Evolutionary conservation across 2,329 filamentous ascomycete species (phyloP), one percentile per base, ranked within the genome.

Genomic region (Triangularia verruculosa): DNA sequence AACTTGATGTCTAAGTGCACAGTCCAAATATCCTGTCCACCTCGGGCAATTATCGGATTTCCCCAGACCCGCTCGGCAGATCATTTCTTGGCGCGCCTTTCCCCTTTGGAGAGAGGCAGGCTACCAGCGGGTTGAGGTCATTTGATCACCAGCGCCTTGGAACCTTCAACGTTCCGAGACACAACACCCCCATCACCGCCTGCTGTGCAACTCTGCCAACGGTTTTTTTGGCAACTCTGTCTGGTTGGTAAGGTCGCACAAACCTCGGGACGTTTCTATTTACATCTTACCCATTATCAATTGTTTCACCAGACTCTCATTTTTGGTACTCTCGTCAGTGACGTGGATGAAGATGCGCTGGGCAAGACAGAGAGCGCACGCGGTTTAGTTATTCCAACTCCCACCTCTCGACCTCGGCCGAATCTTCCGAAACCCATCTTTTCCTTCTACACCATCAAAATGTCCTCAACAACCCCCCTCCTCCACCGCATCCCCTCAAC

Each of bases 41-140:
- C 9, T 20, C 39, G 5, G 39, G 39, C n/a, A 47, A 20, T 47
- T 47, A 47, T 47, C n/a, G 17, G 39, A 47, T 47, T 47, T 20
- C 39, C 39, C 39, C n/a, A 20, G 6, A 20, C n/a, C n/a, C n/a
- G 4, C n/a, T 20, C n/a, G n/a, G 39, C 39, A 20, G 39, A 47
- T 47, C 39, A 11, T 47, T 47, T 20, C 39, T 47, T 47, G 39
- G 39, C 39, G 13, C n/a, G 6, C 39, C 2, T 7, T 9, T n/a
- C 2, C 3, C 11, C 9, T 9, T 39, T 8, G 39, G 39, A 5
- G n/a, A n/a, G n/a, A n/a, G n/a, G 17, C 17, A 47, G 39, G 39
- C 39, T 47, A 57, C 54, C 28, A 22, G n/a, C 28, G 20, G n/a
- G 54, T 34, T 22, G 28, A 57, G 54, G 54, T 57, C 54, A 57